A percentile compares a stretch with the other conserved stretches of the same genome.
Conservation (phyloP, 306 rosid species). For the Acacia melanoxylon region DNA sequence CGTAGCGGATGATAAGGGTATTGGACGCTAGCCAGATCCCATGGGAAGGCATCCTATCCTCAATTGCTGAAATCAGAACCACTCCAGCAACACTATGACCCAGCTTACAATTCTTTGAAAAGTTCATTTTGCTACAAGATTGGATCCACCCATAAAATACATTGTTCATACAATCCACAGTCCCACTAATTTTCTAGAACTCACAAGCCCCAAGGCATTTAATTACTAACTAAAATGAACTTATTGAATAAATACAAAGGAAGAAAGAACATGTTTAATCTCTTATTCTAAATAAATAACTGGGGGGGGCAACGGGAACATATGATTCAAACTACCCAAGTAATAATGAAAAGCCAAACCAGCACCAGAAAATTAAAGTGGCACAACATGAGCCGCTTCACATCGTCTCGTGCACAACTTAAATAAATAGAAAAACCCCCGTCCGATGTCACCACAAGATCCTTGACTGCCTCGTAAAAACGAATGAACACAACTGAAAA, state of each 20-base stretch:
- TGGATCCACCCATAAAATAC: conserved; percentile 30
- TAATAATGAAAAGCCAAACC: conserved; percentile 44
- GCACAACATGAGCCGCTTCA: conserved; percentile 36
- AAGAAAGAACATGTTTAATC: conserved; percentile 31
- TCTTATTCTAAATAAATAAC: conserved; percentile 51
- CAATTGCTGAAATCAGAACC: too few species aligned
- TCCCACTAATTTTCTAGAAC: conserved; percentile 23
- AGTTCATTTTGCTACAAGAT: conserved; percentile 25
- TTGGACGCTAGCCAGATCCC: too few species aligned
- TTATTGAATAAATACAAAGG: conserved; percentile 52
- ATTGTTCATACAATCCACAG: background rate
- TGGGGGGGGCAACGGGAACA: conserved; percentile 29
- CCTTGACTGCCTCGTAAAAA: conserved; percentile 38
- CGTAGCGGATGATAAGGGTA: too few species aligned
- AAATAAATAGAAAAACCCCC: conserved; percentile 26
- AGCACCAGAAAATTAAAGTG: conserved; percentile 42
- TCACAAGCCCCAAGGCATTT: conserved; percentile 30
- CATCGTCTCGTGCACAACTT: conserved; percentile 25
- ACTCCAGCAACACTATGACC: too few species aligned
- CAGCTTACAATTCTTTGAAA: conserved; percentile 14
- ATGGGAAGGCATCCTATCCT: too few species aligned
- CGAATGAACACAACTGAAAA: conserved; percentile 22
- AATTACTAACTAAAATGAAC: conserved; percentile 32
- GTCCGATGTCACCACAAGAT: conserved; percentile 27
- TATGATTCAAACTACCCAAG: conserved; percentile 43